Conservation (phyloP, 1,284 basidiomycete genomes). For the Mycena sp. region DNA sequence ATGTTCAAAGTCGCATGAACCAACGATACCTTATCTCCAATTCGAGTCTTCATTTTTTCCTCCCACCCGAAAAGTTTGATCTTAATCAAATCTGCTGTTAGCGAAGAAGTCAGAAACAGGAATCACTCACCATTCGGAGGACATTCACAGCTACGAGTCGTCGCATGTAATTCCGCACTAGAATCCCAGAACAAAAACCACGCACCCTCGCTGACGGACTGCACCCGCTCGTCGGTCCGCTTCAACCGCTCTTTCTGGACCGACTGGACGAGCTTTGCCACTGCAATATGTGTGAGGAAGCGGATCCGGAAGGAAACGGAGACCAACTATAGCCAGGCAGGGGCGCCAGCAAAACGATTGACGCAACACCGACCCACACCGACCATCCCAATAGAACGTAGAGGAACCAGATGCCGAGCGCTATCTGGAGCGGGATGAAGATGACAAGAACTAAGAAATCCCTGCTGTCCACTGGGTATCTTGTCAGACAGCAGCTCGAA, state of each 20-base stretch:
- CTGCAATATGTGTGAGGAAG: conserved; percentile 21
- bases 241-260: conserved; percentile 39
- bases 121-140: conserved; percentile 31
- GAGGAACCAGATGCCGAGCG: conserved; percentile 53
- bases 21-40: conserved; percentile 26
- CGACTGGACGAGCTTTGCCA: conserved; percentile 40
- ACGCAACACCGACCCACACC: conserved; percentile 36
- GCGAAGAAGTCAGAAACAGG: neutral
- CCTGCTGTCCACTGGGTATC: conserved; percentile 42
- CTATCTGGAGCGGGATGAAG: conserved; percentile 58
- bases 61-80: conserved; percentile 38
- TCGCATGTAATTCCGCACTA: neutral
- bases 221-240: conserved; percentile 41
- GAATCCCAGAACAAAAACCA: neutral
- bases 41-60: conserved; percentile 31
- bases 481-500: neutral
- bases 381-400: conserved; percentile 57
- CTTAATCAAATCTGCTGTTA: conserved; percentile 5
- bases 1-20: neutral
- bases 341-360: conserved; percentile 28
- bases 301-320: neutral
- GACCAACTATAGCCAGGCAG: conserved; percentile 36
- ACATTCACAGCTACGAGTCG: conserved; percentile 25
- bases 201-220: conserved; percentile 37
- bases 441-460: conserved; percentile 56